Evolutionary conservation across 352 stramenopile genomes (phyloP).

Genomic region (Globisporangium camurandrum): DNA sequence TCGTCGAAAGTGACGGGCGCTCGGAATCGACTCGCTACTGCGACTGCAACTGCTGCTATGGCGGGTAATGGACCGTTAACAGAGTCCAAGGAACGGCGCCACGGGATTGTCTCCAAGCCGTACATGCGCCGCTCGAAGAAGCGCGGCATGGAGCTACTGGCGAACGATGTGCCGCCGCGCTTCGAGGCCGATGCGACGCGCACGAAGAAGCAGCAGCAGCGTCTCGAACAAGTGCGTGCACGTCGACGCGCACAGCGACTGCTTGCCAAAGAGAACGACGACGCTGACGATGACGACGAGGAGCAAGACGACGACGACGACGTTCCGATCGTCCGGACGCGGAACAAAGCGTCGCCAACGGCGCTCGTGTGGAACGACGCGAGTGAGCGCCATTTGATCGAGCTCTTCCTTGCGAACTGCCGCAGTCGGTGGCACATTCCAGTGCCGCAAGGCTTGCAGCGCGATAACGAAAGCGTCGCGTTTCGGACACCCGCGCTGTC

Average conservation of each 20-base stretch:
- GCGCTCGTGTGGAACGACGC: constrained; percentile 32
- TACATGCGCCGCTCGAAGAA: constrained; percentile 15
- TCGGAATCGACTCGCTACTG: too few species aligned
- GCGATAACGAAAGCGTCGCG: constrained; percentile 40
- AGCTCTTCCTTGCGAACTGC: constrained; percentile 66
- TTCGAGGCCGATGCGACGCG: too few species aligned
- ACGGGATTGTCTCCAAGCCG: constrained; percentile 60
- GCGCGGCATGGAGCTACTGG: too few species aligned
- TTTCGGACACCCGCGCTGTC: constrained; percentile 60
- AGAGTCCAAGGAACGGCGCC: constrained; percentile 20
- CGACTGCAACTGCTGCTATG: too few species aligned
- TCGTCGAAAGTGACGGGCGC: too few species aligned
- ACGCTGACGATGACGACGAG: neutral
- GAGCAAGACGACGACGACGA: neutral
- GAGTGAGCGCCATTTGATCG: constrained; percentile 46
- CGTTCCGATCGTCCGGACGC: neutral
- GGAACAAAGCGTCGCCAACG: neutral
- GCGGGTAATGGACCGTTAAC: constrained; percentile 1
- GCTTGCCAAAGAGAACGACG: neutral
- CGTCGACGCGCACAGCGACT: constrained; percentile 5
- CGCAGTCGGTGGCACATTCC: constrained; percentile 52
- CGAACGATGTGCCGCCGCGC: too few species aligned
- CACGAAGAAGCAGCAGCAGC: constrained; percentile 5
- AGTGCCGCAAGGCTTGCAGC: constrained; percentile 53
- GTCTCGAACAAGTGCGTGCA: constrained; percentile 3